A percentile compares a stretch with the other conserved stretches of the same genome.
phyloP scores from a whole-genome alignment of 1,284 basidiomycete species.

The Takashimella koratensis region DNA sequence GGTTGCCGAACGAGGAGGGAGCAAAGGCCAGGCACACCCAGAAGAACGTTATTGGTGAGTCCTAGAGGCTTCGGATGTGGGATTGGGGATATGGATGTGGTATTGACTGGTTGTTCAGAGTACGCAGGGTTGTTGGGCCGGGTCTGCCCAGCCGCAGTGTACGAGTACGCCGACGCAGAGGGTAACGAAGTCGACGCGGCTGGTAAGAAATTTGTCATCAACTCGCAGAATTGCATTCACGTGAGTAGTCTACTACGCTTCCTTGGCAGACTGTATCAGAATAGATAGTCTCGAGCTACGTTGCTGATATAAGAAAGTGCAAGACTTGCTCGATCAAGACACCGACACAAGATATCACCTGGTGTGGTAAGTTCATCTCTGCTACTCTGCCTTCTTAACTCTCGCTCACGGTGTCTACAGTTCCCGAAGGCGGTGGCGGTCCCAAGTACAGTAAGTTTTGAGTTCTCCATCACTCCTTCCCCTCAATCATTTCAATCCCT shows the following conservation, averaged over 20 bases:
- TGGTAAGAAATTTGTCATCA: slow-evolving; percentile 92
- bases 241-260: slow-evolving; percentile 37
- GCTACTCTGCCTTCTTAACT: not conserved
- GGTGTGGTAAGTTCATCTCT: slow-evolving; percentile 55
- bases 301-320: slow-evolving; percentile 57
- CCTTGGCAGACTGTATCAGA: no score
- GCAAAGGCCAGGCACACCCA: slow-evolving; percentile 64
- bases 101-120: no score
- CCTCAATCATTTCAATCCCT: no score
- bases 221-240: slow-evolving; percentile 66
- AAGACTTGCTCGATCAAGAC: slow-evolving; percentile 90
- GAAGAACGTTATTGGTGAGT: slow-evolving; percentile 63
- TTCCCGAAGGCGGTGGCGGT: slow-evolving; percentile 88
- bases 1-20: slow-evolving; percentile 57
- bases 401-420: slow-evolving; percentile 39
- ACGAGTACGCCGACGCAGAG: slow-evolving; percentile 81
- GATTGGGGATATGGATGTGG: no score
- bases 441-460: slow-evolving; percentile 77
- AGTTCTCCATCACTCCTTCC: no score
- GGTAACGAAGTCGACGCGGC: slow-evolving; percentile 56
- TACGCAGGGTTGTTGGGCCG: slow-evolving; percentile 83
- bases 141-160: slow-evolving; percentile 93
- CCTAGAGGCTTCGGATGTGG: slow-evolving; percentile 6
- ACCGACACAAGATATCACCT: slow-evolving; percentile 88
- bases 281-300: no score